Base-by-base conservation (phyloP, 1,284 basidiomycete species). In the Puccinia brachypodii region DNA sequence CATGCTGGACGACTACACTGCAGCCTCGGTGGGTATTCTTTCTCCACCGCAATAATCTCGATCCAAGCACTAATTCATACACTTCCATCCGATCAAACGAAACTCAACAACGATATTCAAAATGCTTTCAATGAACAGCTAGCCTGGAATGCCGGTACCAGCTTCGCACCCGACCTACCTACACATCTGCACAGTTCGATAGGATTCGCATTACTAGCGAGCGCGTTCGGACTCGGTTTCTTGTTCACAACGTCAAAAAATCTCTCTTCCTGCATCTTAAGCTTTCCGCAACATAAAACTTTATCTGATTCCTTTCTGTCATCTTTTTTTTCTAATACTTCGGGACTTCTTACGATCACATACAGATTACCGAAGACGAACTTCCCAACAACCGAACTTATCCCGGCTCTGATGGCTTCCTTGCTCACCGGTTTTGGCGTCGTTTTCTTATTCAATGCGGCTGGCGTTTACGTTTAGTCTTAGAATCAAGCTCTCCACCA, bases 361-460 rank as follows among this genome's bases (percentile, higher is more conserved):
- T 38, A 62, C 25, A 79, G 77, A 9, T 36, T 79, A 44, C 77
- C 77, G 0, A 72, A 71, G 25, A 16, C 47, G 31, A 53, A 53
- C 31, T 42, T 72, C 19, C 47, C 66, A 0, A 58, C 68, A 13
- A 69, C 77, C 33, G 78, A 81, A 42, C 22, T 81, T 3, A 62
- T 81, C 42, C 60, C 68, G 6, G 78, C 78, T 9, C 19, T 66
- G 1, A 50, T 81, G 40, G 56, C 78, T 13, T 81, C 78, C 7
- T 25, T 81, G 13, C 50, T 81, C n/a, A 81, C 78, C 8, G 78
- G 78, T 19, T 81, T 81, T 33, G 78, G 78, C 0, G 71, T 74
- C 9, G 69, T 73, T 11, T 81, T 81, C 71, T 31, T 81, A 25
- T 81, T 81, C 58, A 73, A 81, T 42, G 78, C 78, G 11, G 78